Evolutionary conservation across 306 rosid species (phyloP).

Genomic region (Abrus pulchellus): DNA sequence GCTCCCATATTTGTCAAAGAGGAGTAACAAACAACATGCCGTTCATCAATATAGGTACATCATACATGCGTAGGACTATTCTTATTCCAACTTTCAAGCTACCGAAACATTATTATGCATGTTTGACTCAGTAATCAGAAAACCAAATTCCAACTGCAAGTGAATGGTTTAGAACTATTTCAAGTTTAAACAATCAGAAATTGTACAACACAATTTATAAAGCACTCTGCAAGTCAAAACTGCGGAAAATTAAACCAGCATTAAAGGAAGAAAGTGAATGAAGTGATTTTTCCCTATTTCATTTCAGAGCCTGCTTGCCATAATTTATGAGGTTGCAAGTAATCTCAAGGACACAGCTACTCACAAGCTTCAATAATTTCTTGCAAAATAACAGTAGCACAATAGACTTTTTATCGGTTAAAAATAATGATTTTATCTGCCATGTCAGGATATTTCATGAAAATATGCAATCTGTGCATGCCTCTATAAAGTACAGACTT

Average conservation of each 20-base stretch:
- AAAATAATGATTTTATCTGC: conserved; percentile 29
- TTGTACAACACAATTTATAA: conserved; percentile 20
- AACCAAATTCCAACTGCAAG: conserved; percentile 12
- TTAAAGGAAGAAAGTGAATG: conserved; percentile 1
- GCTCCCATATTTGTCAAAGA: conserved; percentile 24
- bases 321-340: conserved; percentile 30
- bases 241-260: conserved; percentile 25
- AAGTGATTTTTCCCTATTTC: background rate
- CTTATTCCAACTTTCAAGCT: conserved; percentile 34
- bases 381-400: conserved; percentile 17
- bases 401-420: background rate
- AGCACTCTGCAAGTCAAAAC: conserved; percentile 5
- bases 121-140: background rate
- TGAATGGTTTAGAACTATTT: conserved; percentile 36
- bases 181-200: conserved; percentile 12
- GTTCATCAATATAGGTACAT: conserved; percentile 25
- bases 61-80: background rate
- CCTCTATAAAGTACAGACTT: conserved; percentile 33
- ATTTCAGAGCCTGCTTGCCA: conserved; percentile 24
- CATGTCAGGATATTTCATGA: background rate
- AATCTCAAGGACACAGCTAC: conserved; percentile 32
- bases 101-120: conserved; percentile 24
- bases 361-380: background rate
- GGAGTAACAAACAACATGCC: conserved; percentile 16
- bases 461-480: conserved; percentile 2